These are phyloP conservation scores for Rauvolfia tetraphylla DNA, from an alignment of 257 asterid genomes.

Conservation along the genomic window DNA sequence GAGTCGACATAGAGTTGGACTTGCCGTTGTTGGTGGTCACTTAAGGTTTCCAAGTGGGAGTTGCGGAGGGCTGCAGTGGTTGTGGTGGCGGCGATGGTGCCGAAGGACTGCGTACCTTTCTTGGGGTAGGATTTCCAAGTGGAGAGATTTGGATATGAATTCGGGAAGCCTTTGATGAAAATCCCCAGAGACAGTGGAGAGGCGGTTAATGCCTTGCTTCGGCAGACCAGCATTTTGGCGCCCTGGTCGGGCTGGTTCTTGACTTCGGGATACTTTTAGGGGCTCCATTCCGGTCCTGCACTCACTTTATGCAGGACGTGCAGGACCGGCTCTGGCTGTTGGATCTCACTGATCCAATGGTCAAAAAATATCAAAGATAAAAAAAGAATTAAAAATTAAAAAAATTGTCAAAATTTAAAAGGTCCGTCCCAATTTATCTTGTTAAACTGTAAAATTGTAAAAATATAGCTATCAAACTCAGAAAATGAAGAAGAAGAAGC, in stretches of 20 bases:
- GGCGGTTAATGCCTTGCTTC: slow-evolving; percentile 17
- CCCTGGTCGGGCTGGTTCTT: not conserved
- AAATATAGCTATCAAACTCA: too few species aligned
- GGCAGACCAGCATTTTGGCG: slow-evolving; percentile 42
- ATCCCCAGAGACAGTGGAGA: slow-evolving; percentile 37
- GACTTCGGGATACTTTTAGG: not conserved
- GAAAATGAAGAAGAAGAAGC: too few species aligned
- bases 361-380: too few species aligned
- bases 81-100: slow-evolving; percentile 18
- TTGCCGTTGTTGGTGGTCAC: slow-evolving; percentile 53
- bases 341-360: too few species aligned
- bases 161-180: slow-evolving; percentile 62
- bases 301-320: too few species aligned
- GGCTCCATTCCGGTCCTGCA: too few species aligned
- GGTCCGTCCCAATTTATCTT: too few species aligned
- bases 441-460: too few species aligned
- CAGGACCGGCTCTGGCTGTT: too few species aligned
- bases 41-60: slow-evolving; percentile 46
- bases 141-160: slow-evolving; percentile 14
- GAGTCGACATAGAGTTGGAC: slow-evolving; percentile 56
- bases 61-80: slow-evolving; percentile 15
- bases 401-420: too few species aligned
- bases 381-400: too few species aligned
- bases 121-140: slow-evolving; percentile 23
- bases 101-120: slow-evolving; percentile 9